Evolutionary conservation across 106 monocot genomes (phyloP).

Genomic region (Cymbidium sinense): DNA sequence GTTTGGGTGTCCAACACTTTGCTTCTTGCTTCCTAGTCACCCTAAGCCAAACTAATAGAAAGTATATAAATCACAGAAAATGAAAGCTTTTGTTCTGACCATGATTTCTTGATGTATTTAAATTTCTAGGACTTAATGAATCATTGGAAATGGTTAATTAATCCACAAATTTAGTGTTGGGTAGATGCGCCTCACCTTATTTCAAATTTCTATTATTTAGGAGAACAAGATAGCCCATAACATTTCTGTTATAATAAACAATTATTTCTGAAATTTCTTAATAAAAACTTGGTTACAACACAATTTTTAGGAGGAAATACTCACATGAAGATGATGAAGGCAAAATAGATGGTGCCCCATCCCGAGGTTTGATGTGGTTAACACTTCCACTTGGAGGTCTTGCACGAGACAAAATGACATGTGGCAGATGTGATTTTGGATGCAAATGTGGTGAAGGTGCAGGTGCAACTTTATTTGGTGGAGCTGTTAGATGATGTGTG

Average conservation of each 20-base stretch:
- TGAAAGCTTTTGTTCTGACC: not conserved
- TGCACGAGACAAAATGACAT: conserved; percentile 48
- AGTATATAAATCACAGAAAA: not conserved
- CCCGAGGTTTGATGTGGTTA: conserved; percentile 21
- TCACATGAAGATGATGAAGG: conserved; percentile 63
- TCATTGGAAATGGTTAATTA: not conserved
- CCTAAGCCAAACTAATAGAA: not conserved
- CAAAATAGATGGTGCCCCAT: conserved; percentile 19
- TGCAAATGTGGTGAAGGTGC: conserved; percentile 17
- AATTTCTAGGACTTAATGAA: not conserved
- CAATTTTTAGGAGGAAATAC: conserved; percentile 22
- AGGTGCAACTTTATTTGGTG: conserved; percentile 20
- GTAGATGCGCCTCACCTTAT: not conserved
- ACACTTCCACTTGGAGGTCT: conserved; percentile 54
- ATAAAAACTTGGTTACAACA: not conserved
- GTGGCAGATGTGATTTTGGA: conserved; percentile 34
- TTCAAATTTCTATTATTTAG: not conserved
- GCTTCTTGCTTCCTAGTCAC: not conserved
- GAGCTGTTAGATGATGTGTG: conserved; percentile 9
- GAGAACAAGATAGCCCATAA: not conserved
- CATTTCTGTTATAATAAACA: conserved; percentile 1
- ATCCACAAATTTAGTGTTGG: not conserved
- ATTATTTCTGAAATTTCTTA: not conserved
- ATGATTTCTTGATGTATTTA: not conserved
- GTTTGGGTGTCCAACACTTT: not conserved